These are phyloP conservation scores for Verticillium dahliae DNA, from an alignment of 2,329 filamentous ascomycete species.

Conservation along the genomic window DNA sequence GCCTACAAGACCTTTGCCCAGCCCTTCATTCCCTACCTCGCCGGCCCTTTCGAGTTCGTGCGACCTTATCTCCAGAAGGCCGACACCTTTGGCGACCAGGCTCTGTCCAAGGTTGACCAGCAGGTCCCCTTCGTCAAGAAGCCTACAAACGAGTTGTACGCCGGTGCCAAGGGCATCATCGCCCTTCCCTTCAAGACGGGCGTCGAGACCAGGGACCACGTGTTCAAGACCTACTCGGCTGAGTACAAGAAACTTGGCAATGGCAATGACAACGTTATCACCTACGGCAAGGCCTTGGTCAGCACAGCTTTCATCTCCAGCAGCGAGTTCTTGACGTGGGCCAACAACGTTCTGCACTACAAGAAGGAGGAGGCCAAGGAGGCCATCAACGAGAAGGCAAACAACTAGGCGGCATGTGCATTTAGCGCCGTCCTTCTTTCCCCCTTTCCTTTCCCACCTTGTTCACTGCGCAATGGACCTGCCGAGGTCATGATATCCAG, in stretches of 20 bases:
- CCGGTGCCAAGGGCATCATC: constrained; percentile 54
- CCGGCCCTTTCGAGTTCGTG: constrained; percentile 74
- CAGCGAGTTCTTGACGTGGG: constrained; percentile 56
- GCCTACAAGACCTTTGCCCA: constrained; percentile 72
- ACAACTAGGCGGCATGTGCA: constrained; percentile 25
- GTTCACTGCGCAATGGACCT: neutral
- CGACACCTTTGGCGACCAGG: constrained; percentile 68
- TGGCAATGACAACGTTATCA: constrained; percentile 57
- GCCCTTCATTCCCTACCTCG: constrained; percentile 71
- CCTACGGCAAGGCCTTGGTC: constrained; percentile 63
- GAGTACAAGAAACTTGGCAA: constrained; percentile 59
- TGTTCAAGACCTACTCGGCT: constrained; percentile 47
- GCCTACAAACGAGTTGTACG: constrained; percentile 63
- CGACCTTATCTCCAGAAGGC: constrained; percentile 79
- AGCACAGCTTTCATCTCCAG: constrained; percentile 62
- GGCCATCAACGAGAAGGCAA: constrained; percentile 42
- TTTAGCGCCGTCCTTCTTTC: neutral
- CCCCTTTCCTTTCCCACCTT: neutral
- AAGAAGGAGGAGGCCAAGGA: constrained; percentile 59
- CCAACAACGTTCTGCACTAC: constrained; percentile 50
- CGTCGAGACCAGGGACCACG: constrained; percentile 54
- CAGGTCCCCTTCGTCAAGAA: constrained; percentile 70
- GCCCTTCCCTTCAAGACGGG: constrained; percentile 58
- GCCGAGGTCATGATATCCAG: neutral
- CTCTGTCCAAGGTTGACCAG: constrained; percentile 63